Evolutionary conservation across 306 rosid genomes (phyloP).

Genomic region (Cicer judaicum): DNA sequence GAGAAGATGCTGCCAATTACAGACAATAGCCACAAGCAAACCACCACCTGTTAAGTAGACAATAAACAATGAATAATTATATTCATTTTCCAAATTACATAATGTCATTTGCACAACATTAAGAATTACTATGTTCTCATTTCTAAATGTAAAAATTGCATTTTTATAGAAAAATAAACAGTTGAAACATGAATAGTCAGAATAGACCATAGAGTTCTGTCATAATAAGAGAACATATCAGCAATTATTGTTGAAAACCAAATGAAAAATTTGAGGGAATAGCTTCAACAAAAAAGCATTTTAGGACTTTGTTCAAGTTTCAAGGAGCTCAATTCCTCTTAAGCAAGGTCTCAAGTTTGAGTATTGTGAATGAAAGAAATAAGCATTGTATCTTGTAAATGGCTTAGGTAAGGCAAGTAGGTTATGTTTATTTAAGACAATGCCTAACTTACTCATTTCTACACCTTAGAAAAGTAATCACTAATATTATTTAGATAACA

Average conservation of each 20-base stretch:
- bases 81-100: conserved; percentile 3
- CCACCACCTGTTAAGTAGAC: conserved; percentile 71
- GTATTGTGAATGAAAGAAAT: not conserved
- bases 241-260: conserved; percentile 6
- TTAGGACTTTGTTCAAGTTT: not conserved
- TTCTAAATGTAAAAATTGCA: not conserved
- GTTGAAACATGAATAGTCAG: not conserved
- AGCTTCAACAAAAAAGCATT: not conserved
- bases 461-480: conserved; percentile 22
- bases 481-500: conserved; percentile 4
- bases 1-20: conserved; percentile 80
- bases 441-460: not conserved
- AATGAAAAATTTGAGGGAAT: conserved; percentile 16
- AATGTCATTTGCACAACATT: not conserved
- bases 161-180: conserved; percentile 21
- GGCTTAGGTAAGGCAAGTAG: not conserved
- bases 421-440: not conserved
- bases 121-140: not conserved
- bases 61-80: conserved; percentile 40
- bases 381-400: not conserved
- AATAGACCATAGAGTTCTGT: not conserved
- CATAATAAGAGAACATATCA: not conserved
- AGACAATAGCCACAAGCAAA: conserved; percentile 81
- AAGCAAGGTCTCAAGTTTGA: not conserved
- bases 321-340: not conserved